A percentile compares a stretch with the other conserved stretches of the same genome.
Conservation (phyloP, 1,139 yeast species). For the Pichia inconspicua region DNA sequence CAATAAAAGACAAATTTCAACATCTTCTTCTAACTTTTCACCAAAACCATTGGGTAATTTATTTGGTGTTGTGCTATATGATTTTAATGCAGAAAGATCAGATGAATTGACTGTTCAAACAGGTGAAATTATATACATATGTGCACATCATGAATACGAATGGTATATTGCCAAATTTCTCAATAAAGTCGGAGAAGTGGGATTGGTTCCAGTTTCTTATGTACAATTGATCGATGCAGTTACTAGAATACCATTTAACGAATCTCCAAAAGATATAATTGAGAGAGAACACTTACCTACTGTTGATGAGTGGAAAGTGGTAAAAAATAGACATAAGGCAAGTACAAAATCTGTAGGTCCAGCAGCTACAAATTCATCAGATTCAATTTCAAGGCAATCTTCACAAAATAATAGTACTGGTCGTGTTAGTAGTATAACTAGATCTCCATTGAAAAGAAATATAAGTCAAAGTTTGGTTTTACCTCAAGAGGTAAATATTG, state of each 20-base stretch:
- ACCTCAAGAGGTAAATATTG: conserved; percentile 39
- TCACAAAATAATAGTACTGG: conserved; percentile 5
- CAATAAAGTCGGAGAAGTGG: conserved; percentile 93
- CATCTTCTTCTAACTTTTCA: conserved; percentile 1
- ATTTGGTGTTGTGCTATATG: conserved; percentile 67
- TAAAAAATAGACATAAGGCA: conserved; percentile 89
- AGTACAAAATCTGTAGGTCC: conserved; percentile 71
- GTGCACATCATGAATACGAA: conserved; percentile 93
- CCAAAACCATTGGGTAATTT: conserved; percentile 23
- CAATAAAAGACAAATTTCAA: conserved; percentile 4
- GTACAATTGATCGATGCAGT: conserved; percentile 78
- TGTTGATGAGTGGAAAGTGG: conserved; percentile 91
- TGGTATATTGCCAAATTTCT: conserved; percentile 98
- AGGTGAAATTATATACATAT: conserved; percentile 84
- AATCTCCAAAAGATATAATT: conserved; percentile 44
- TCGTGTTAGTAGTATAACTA: conserved; percentile 7
- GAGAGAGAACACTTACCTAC: conserved; percentile 66
- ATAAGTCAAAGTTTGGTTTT: neutral
- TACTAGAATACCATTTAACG: conserved; percentile 41
- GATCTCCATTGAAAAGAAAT: conserved; percentile 1
- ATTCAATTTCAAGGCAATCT: conserved; percentile 7
- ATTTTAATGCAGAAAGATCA: conserved; percentile 78
- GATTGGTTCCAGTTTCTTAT: conserved; percentile 85
- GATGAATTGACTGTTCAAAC: conserved; percentile 80
- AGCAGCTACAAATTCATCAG: conserved; percentile 21